These are phyloP conservation scores for Sclerotinia sclerotiorum DNA, from an alignment of 2,329 filamentous ascomycete species.

Conservation along the genomic window DNA sequence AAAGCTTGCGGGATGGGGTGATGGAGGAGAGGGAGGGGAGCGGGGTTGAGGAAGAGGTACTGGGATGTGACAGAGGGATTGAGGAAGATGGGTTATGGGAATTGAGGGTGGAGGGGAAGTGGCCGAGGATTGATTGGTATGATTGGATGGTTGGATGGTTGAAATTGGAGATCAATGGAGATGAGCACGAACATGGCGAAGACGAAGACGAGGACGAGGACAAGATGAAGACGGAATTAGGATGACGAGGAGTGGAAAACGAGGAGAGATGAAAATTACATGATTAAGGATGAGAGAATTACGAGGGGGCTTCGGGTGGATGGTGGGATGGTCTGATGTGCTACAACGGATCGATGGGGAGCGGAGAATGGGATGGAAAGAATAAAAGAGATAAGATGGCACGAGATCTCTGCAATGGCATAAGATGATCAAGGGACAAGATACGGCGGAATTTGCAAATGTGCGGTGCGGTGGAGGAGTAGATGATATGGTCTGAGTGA, in stretches of 20 bases:
- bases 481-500: not conserved
- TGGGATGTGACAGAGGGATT: not conserved
- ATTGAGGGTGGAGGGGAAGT: no score
- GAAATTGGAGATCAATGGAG: not conserved
- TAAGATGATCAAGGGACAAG: no score
- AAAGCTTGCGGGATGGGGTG: not conserved
- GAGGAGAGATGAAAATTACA: no score
- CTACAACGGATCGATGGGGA: not conserved
- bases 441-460: not conserved
- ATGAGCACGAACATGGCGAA: constrained; percentile 5
- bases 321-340: not conserved
- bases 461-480: not conserved
- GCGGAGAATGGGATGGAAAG: not conserved
- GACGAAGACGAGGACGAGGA: not conserved
- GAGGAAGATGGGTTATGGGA: no score
- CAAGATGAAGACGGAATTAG: not conserved
- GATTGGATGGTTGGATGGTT: not conserved
- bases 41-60: no score
- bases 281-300: no score
- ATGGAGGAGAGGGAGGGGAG: not conserved
- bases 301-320: no score
- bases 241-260: not conserved
- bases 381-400: no score
- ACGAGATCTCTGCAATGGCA: no score
- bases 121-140: no score